phyloP scores from a whole-genome alignment of 306 rosid species.

The Begonia loranthoides region DNA sequence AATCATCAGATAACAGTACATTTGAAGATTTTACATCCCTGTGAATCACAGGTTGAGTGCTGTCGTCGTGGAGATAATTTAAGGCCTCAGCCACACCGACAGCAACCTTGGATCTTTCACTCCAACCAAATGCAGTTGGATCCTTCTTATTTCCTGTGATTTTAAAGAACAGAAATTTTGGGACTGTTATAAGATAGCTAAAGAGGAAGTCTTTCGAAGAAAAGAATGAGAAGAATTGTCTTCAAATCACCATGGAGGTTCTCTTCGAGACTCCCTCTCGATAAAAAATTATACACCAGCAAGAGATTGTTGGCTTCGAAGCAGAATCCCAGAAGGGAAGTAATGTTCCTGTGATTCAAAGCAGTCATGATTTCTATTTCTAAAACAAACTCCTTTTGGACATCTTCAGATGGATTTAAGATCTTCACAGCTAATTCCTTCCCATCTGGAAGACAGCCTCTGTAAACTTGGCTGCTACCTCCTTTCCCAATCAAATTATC shows the following conservation, averaged over 20 bases:
- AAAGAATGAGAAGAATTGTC: background rate
- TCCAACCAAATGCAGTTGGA: constrained; percentile 60
- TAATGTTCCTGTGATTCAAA: constrained; percentile 69
- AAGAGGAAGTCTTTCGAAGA: no score
- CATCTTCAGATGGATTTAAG: constrained; percentile 75
- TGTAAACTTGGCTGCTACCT: constrained; percentile 82
- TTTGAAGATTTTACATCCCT: constrained; percentile 90
- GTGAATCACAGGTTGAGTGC: constrained; percentile 61
- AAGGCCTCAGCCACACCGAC: constrained; percentile 85
- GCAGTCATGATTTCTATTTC: constrained; percentile 87
- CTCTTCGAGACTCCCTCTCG: constrained; percentile 98
- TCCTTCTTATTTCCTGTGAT: constrained; percentile 58
- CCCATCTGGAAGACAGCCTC: constrained; percentile 80
- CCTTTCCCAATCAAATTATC: constrained; percentile 89
- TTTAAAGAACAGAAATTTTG: background rate
- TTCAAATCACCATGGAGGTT: constrained; percentile 57
- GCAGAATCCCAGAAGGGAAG: constrained; percentile 86
- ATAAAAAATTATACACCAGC: constrained; percentile 80
- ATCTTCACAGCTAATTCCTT: constrained; percentile 91
- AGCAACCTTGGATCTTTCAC: constrained; percentile 82
- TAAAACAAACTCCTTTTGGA: constrained; percentile 54
- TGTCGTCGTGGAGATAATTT: constrained; percentile 58
- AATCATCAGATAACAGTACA: constrained; percentile 69
- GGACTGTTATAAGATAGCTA: no score
- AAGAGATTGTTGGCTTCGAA: constrained; percentile 72